Evolutionary conservation across 1,139 yeast genomes (phyloP).

Genomic region (Magnusiomyces starmeri): DNA sequence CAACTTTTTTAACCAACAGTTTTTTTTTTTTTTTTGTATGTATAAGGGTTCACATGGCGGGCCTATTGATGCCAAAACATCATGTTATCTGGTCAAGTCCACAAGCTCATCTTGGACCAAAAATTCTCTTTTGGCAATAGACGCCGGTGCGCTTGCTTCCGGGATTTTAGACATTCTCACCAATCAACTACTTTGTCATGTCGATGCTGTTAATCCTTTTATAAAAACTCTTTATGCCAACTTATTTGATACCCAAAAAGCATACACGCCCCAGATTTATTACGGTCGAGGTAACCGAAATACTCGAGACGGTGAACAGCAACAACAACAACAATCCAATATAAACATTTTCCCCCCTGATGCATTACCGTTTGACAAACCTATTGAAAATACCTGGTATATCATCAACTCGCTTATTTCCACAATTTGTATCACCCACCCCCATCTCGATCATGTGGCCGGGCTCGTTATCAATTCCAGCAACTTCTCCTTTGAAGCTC

Average conservation of each 20-base stretch:
- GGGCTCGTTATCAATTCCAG: conserved; percentile 71
- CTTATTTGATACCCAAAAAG: conserved; percentile 4
- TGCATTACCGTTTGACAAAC: conserved; percentile 23
- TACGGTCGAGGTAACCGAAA: too few species aligned
- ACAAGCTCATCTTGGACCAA: conserved; percentile 34
- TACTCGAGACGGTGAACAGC: background rate
- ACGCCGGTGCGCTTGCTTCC: conserved; percentile 71
- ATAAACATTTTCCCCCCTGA: conserved; percentile 17
- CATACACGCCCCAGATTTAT: conserved; percentile 9
- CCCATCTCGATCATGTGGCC: conserved; percentile 75
- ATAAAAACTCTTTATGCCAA: conserved; percentile 4
- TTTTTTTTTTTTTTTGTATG: background rate
- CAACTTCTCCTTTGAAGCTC: conserved; percentile 36
- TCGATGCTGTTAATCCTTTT: background rate
- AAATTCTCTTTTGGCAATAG: conserved; percentile 48
- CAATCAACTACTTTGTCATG: conserved; percentile 11
- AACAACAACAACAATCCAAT: background rate
- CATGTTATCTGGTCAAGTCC: conserved; percentile 57
- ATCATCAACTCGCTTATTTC: conserved; percentile 29
- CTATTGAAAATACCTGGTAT: conserved; percentile 33
- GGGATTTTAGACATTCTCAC: conserved; percentile 48
- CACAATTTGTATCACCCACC: conserved; percentile 63
- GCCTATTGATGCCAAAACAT: conserved; percentile 25
- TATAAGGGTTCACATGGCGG: conserved; percentile 23
- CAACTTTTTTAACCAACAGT: too few species aligned